Percentiles rank a stretch among this genome's conserved stretches.
phyloP scores from a whole-genome alignment of 2,329 filamentous ascomycete genomes.

The Raffaelea albimanens region DNA sequence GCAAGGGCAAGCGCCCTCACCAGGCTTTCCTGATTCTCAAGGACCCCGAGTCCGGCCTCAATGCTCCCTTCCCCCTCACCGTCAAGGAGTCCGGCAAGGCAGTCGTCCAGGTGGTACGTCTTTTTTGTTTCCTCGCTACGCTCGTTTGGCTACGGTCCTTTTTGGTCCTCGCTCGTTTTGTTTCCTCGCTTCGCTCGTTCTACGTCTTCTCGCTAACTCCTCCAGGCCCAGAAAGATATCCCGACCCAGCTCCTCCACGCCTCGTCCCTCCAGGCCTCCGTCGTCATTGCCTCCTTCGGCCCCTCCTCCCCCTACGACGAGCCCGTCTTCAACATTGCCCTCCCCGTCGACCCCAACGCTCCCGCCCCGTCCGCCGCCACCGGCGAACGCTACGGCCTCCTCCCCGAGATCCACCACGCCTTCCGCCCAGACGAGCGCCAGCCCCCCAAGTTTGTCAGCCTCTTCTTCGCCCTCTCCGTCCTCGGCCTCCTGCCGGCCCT shows the following conservation, averaged over 20 bases:
- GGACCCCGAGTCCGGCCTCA: constrained; percentile 65
- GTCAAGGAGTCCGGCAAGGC: constrained; percentile 85
- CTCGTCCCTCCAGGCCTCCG: constrained; percentile 63
- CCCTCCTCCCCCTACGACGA: constrained; percentile 56
- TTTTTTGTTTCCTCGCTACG: neutral
- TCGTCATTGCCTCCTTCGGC: constrained; percentile 84
- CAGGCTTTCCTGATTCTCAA: constrained; percentile 84
- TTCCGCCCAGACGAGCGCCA: constrained; percentile 74
- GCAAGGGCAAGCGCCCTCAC: constrained; percentile 74
- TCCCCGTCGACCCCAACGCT: constrained; percentile 53
- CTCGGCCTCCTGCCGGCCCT: constrained; percentile 65
- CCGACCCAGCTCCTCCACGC: constrained; percentile 70
- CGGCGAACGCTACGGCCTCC: constrained; percentile 74
- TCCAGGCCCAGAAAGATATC: constrained; percentile 77
- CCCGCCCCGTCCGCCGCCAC: constrained; percentile 50
- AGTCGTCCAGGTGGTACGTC: constrained; percentile 70
- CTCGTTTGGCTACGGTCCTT: neutral
- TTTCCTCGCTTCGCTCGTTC: neutral
- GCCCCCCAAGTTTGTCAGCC: constrained; percentile 69
- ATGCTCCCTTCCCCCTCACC: constrained; percentile 75
- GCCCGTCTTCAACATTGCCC: constrained; percentile 62
- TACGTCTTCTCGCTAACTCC: neutral
- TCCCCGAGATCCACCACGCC: constrained; percentile 79
- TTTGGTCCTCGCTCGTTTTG: neutral
- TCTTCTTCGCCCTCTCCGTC: constrained; percentile 68